Evolutionary conservation across 116 monocot species (phyloP), one percentile per base, ranked within the genome.

Genomic region (Iris pallida): DNA sequence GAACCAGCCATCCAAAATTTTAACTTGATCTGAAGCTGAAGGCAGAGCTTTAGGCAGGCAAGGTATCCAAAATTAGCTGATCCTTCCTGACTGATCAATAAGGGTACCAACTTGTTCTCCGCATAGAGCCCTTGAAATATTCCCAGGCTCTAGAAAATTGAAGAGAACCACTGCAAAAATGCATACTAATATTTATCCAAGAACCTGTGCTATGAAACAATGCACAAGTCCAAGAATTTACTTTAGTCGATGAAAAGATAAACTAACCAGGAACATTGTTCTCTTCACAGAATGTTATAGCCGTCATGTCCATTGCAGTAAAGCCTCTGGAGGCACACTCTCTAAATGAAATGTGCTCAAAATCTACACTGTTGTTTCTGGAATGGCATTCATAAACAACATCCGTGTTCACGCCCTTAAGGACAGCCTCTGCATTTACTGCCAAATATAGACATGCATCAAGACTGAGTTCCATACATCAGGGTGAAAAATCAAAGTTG

Each of bases 51-150:
- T 30, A 1, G 30, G 30, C 30, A 30, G 30, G 30, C 30, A 30
- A 30, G 30, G 30, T 3, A 30, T 30, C 30, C 30, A 30, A 30
- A 30, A 30, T 82, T 65, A 84, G 46, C 48, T 67, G 20, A 89
- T 76, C 49, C 90, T 72, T 30, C 95, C 90, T 18, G 90, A 78
- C 60, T 88, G 90, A 51, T 99, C 99, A 45, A 99, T 75, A 5
- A 93, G 79, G 11, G 76, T 85, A 44, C 99, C 99, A 41, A 99
- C 84, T 76, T 90, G 99, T 46, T 93, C 99, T 51, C 99, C 99
- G 73, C 88, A 88, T 11, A 99, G 75, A 8, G 93, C 99, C 64
- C 84, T 88, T 47, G 90, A 99, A 68, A 99, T 83, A 70, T 88
- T 90, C 44, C 91, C 86, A 49, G 93, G 78, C 64, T 93, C 93